Evolutionary conservation across 2,329 filamentous ascomycete species (phyloP), one percentile per base, ranked within the genome.

Genomic region (Aspergillus thermomutatus): DNA sequence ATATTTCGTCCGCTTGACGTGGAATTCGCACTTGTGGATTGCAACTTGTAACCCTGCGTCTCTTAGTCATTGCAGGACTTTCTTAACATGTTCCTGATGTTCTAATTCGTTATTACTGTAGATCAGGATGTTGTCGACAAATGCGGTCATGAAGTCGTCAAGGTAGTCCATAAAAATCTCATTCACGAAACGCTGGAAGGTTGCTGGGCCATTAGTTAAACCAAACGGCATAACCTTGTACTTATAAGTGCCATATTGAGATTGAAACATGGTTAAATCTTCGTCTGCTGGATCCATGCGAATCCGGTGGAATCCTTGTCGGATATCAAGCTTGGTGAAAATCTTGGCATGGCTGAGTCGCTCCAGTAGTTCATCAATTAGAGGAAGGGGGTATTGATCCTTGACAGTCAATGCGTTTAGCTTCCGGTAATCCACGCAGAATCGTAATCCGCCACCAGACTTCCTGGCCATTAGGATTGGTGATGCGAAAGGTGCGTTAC

Each of bases 351-450:
- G 19, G 11, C 21, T 17, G 9, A 72, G 21, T 2, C 48, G n/a
- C 27, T 71, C 58, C n/a, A 67, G 43, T 0, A 60, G 60, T 49
- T 73, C 56, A 3, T 47, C 50, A 34, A 72, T 68, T 21, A 71
- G 49, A 0, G 53, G 63, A 27, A 73, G 25, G 1, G 53, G 59
- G 40, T 68, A 67, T 5, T 52, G 23, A 55, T 72, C 65, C 52
- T 75, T 74, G 14, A 66, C 53, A 1, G 60, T 74, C 28, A 72
- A 59, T 3, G 49, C 27, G 50, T 74, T 74, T 34, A 74, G 50
- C 1, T 53, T n/a, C n/a, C n/a, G n/a, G n/a, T n/a, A n/a, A n/a
- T n/a, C n/a, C n/a, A n/a, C n/a, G n/a, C n/a, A n/a, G 28, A 31
- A 31, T 6, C 28, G 28, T 31, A 31, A 10, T 31, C 28, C 28